phyloP scores from a whole-genome alignment of 2,329 filamentous ascomycete genomes.

The Aspergillus sp. region DNA sequence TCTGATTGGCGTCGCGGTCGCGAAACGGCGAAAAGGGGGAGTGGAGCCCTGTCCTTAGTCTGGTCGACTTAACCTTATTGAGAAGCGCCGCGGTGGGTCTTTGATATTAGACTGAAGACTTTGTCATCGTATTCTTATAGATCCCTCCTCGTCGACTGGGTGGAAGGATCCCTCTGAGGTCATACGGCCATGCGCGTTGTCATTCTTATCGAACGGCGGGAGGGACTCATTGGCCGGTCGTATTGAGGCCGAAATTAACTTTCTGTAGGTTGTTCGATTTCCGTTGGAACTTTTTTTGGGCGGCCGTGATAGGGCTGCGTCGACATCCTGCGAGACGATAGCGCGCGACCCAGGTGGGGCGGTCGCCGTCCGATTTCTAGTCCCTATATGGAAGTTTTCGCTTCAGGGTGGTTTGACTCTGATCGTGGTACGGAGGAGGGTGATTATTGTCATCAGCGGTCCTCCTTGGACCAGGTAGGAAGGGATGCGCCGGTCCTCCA shows the following conservation, averaged over 20 bases:
- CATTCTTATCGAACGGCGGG: neutral
- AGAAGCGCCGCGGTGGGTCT: neutral
- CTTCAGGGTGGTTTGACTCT: neutral
- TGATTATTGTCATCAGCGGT: neutral
- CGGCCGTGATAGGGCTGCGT: neutral
- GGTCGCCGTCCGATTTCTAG: neutral
- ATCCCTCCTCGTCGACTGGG: neutral
- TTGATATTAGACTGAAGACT: neutral
- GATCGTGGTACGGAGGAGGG: neutral
- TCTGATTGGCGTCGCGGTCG: neutral
- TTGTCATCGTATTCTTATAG: neutral
- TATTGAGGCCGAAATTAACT: neutral
- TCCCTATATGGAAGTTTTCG: neutral
- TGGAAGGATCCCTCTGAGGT: neutral
- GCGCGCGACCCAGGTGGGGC: neutral
- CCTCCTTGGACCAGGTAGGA: too few species aligned
- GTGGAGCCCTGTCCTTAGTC: neutral
- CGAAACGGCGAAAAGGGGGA: slow-evolving; percentile 1
- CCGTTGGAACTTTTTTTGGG: neutral
- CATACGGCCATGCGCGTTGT: neutral
- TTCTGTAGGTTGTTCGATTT: neutral
- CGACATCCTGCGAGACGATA: neutral
- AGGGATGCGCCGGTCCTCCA: too few species aligned
- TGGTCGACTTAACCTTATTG: neutral
- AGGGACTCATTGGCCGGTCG: neutral